Base-by-base conservation (phyloP, 306 rosid genomes). In the Cicer bijugum region DNA sequence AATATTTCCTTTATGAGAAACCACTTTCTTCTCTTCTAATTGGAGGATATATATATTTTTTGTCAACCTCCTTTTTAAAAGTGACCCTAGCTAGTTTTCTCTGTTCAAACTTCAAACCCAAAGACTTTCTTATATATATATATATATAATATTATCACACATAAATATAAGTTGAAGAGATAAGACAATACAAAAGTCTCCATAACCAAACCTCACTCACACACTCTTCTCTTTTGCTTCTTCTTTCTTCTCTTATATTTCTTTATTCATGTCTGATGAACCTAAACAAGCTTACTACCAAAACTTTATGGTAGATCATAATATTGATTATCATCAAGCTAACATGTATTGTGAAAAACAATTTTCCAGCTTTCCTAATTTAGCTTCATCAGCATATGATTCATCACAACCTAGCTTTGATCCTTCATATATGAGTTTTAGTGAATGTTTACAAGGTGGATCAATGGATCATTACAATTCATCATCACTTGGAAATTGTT, bases 81-180 rank as follows among this genome's bases (percentile, higher is more conserved):
- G 90, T 84, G 84, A 90, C 75, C 47, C 43, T 66, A 71, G 50
- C 85, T 65, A 17, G 35, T 28, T 28, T 75, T 64, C 71, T 72
- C 82, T 71, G 73, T 90, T 92, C 92, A 88, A 92, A 85, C 89
- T 89, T 92, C 91, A 89, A 92, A 86, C 90, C 84, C 81, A 84
- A 75, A 72, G 85, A 85, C 90, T 57, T 85, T 72, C 67, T 59
- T 1, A 17, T n/a, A 40, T 66, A 75, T 1, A 17, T n/a, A 40
- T 66, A 75, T 35, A 75, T 50, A 74, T 7, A 65, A 51, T 40
- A 40, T 35, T 59, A 16, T 59, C n/a, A 35, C 44, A 75, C 74
- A 75, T 75, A 77, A 79, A 56, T 50, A 84, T 33, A 37, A 37
- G 74, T 81, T 37, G 19, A 77, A 62, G 76, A 83, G 72, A 77